Percentiles rank a stretch among this genome's conserved stretches.
These are phyloP conservation scores for Fusarium sp. DNA, from an alignment of 2,329 filamentous ascomycete genomes.

Conservation along the genomic window DNA sequence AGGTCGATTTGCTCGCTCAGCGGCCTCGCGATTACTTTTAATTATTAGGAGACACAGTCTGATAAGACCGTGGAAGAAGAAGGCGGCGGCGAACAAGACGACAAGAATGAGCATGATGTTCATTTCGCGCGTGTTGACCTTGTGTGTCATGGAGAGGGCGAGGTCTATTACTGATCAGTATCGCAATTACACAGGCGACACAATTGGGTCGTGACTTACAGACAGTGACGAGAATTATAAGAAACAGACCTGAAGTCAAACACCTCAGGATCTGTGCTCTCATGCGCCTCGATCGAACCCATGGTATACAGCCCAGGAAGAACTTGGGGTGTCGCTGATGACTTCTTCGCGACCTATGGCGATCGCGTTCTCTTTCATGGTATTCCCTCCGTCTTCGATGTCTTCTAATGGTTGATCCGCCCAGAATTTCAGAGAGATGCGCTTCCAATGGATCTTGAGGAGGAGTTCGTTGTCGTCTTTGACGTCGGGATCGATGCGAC, in stretches of 20 bases:
- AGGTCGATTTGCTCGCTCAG: slow-evolving; percentile 36
- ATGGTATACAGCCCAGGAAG: slow-evolving; percentile 64
- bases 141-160: slow-evolving; percentile 72
- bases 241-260: slow-evolving; percentile 70
- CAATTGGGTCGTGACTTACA: slow-evolving; percentile 61
- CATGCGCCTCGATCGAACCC: slow-evolving; percentile 61
- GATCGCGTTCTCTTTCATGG: slow-evolving; percentile 2
- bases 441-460: slow-evolving; percentile 20
- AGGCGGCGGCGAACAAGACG: slow-evolving; percentile 75
- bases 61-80: slow-evolving; percentile 83
- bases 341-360: slow-evolving; percentile 19
- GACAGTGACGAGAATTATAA: slow-evolving; percentile 65
- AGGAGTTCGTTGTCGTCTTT: slow-evolving; percentile 1
- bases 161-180: slow-evolving; percentile 64
- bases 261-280: slow-evolving; percentile 66
- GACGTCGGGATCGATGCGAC: slow-evolving; percentile 7
- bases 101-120: slow-evolving; percentile 82
- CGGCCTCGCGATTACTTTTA: slow-evolving; percentile 51
- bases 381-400: slow-evolving; percentile 4
- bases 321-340: slow-evolving; percentile 45
- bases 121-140: slow-evolving; percentile 72
- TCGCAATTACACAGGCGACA: not conserved
- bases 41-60: slow-evolving; percentile 74
- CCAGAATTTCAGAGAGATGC: slow-evolving; percentile 27
- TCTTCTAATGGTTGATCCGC: not conserved